phyloP scores from a whole-genome alignment of 2,329 filamentous ascomycete species.

The Epichloe amarillans region DNA sequence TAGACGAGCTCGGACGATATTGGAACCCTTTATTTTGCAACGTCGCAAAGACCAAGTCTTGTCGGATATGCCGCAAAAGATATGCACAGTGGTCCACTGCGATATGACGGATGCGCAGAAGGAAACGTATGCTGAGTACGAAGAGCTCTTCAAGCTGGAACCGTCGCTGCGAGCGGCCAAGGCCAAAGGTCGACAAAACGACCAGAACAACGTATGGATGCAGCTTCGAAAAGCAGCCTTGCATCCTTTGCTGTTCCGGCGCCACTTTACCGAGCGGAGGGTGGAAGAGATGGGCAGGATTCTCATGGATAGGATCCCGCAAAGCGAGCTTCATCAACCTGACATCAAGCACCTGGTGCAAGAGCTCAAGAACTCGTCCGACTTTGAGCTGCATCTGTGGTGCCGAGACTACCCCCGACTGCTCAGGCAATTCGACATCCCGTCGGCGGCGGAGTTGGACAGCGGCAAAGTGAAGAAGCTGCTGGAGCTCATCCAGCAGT shows the following conservation, averaged over 20 bases:
- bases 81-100: conserved; percentile 65
- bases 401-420: conserved; percentile 44
- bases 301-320: conserved; percentile 55
- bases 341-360: conserved; percentile 38
- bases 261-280: conserved; percentile 61
- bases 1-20: conserved; percentile 73
- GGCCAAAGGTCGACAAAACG: conserved; percentile 33
- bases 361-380: conserved; percentile 44
- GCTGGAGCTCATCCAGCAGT: conserved; percentile 57
- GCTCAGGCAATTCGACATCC: conserved; percentile 39
- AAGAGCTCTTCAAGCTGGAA: conserved; percentile 50
- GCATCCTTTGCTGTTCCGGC: conserved; percentile 77
- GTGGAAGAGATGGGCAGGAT: conserved; percentile 67
- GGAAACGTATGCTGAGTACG: conserved; percentile 55
- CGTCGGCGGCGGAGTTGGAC: conserved; percentile 39
- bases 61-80: conserved; percentile 69
- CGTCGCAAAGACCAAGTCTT: conserved; percentile 89
- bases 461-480: conserved; percentile 79
- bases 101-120: conserved; percentile 61
- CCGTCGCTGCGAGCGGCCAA: conserved; percentile 40
- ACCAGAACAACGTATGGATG: conserved; percentile 66
- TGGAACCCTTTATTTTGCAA: conserved; percentile 89
- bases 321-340: conserved; percentile 38
- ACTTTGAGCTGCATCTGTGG: conserved; percentile 54
- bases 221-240: conserved; percentile 85